Evolutionary conservation across 176 grass and related monocot genomes (phyloP), one percentile per base, ranked within the genome.

Genomic region (Avena atlantica): DNA sequence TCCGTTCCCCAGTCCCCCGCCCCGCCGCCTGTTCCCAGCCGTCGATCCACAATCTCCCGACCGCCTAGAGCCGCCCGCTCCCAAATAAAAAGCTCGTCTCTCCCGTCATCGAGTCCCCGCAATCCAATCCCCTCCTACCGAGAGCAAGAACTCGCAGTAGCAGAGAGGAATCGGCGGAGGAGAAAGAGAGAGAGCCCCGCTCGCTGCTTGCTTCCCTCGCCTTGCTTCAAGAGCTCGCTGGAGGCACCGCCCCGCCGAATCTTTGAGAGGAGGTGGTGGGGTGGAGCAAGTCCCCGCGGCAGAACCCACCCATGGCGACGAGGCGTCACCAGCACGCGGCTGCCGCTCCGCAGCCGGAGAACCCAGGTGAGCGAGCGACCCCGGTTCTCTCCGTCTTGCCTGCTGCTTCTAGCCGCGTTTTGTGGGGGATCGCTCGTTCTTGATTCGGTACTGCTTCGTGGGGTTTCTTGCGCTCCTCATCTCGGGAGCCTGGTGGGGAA

Each of bases 321-420:
- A 93, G 76, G 87, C 84, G 86, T 34, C 76, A 90, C 71, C 85
- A 92, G 70, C 91, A 75, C 29, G 88, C 61, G 48, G 86, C 59
- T 73, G 86, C 87, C 7, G 78, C 85, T 85, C 86, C 60, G 62
- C 92, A 90, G 53, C 94, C 91, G 66, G 85, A 64, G 78, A 91
- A 88, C 63, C 24, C 19, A 91, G 92, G 92, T 93, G 70, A 84
- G 55, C 55, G 14, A 57, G 55, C 55, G 14, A 57, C 6, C 8
- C 9, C 4, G 14, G 15, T 42, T 37, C 42, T 77, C 8, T 37
- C 27, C 29, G 15, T 9, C 13, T 76, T 70, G 23, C 40, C 6
- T 16, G 29, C 14, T 52, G 21, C 17, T 69, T 7, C 9, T 16
- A 6, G 25, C 27, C 74, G 53, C 12, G 16, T 27, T 20, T 8